A percentile compares a stretch with the other conserved stretches of the same genome.
Evolutionary conservation across 2,329 filamentous ascomycete species (phyloP).

Genomic region (Alternaria ethzedia): DNA sequence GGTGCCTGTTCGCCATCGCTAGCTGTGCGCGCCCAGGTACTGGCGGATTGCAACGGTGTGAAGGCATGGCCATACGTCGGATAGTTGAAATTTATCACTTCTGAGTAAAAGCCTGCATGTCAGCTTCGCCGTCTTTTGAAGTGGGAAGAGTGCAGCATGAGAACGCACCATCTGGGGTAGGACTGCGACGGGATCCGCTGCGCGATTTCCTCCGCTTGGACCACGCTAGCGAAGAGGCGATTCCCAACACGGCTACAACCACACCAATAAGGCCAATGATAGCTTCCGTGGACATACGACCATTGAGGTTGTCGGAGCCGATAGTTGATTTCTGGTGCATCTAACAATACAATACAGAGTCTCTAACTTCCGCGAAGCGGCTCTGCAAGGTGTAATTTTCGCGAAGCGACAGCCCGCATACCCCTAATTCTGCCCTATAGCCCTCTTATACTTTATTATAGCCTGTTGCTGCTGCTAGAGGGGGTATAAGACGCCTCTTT

Average conservation of each 20-base stretch:
- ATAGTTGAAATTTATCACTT: background rate
- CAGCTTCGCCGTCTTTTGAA: background rate
- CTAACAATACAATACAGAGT: too few relatives aligned
- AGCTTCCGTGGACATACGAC: background rate
- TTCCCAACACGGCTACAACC: background rate
- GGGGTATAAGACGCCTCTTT: too few relatives aligned
- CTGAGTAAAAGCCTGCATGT: background rate
- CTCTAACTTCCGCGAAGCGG: too few relatives aligned
- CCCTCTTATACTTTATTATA: too few relatives aligned
- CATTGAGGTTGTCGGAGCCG: too few relatives aligned
- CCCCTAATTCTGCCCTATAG: too few relatives aligned
- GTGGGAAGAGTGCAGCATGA: too few relatives aligned
- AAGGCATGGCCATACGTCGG: background rate
- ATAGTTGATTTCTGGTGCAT: too few relatives aligned
- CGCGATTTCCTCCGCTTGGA: background rate
- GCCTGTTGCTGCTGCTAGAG: too few relatives aligned
- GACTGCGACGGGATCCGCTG: background rate
- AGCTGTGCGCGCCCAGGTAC: background rate
- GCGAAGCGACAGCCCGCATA: too few relatives aligned
- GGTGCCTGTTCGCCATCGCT: background rate
- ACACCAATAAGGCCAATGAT: background rate
- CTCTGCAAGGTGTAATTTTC: too few relatives aligned
- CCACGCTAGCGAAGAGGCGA: background rate
- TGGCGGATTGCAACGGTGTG: background rate
- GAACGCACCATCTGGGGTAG: background rate